Base-by-base conservation (phyloP, 2,329 filamentous ascomycete species). In the Diplodia intermedia region DNA sequence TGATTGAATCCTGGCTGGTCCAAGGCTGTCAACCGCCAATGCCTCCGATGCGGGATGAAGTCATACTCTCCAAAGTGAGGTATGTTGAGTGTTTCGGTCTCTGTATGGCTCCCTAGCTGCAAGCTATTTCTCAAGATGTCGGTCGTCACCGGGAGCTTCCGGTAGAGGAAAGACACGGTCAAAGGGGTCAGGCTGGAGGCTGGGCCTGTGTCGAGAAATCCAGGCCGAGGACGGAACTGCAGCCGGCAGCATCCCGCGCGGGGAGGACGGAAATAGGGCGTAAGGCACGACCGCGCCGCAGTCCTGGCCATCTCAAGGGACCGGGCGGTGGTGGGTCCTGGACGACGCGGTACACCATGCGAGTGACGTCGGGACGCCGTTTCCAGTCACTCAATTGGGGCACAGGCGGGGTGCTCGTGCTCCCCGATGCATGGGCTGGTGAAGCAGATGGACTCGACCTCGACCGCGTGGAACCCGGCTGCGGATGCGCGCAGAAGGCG, bases 311-410 rank as follows among this genome's bases (percentile, higher is more conserved):
- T 49, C 6, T 31, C 23, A 49, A 60, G 56, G 56, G 56, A 4
- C 56, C 38, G 26, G 36, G 40, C 4, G 8, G 56, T 47, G 56
- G 56, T 47, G 56, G 56, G 56, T 9, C 54, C 4, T 36, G 38
- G n/a, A 47, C 26, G 54, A 56, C n/a, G 56, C 56, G 55, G 56
- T 49, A 61, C 23, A 26, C 38, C 5, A 49, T 20, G 3, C 38
- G 14, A 49, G 43, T 61, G 56, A 61, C 56, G 56, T 47, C 38
- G 36, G 29, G 20, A 23, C 20, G n/a, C 55, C 36, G 36, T 60
- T 43, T 60, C 36, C 55, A 57, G 23, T 40, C 54, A n/a, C 11
- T 26, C n/a, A 15, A 40, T n/a, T 8, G 40, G 31, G 56, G 56
- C 56, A 26, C 36, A 31, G 38, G 15, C 38, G 4, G 7, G 3